A percentile compares a stretch with the other conserved stretches of the same genome.
These are phyloP conservation scores for Komagataella phaffii DNA, from an alignment of 805 yeast species.

Conservation along the genomic window DNA sequence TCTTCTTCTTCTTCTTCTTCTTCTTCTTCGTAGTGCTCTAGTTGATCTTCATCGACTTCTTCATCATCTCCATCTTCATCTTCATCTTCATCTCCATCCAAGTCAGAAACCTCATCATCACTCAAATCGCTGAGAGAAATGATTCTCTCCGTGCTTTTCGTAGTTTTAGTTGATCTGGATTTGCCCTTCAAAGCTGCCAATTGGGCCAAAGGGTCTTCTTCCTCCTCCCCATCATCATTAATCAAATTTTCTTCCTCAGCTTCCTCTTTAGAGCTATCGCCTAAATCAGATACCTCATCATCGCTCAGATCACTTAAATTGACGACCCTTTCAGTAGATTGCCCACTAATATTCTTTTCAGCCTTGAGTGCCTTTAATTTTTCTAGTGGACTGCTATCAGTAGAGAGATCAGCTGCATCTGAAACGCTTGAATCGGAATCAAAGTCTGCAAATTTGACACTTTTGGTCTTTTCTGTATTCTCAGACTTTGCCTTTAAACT, in stretches of 20 bases:
- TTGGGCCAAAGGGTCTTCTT: constrained; percentile 29
- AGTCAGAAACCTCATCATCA: constrained; percentile 5
- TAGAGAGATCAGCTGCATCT: constrained; percentile 4
- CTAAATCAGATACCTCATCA: constrained; percentile 10
- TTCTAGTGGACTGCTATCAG: constrained; percentile 11
- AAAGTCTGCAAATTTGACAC: constrained; percentile 5
- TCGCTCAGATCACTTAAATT: constrained; percentile 11
- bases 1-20: constrained; percentile 5
- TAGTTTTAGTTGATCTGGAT: constrained; percentile 1
- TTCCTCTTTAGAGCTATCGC: constrained; percentile 12
- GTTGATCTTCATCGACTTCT: constrained; percentile 12
- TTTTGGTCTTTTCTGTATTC: constrained; percentile 6
- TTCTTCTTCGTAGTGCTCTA: constrained; percentile 9
- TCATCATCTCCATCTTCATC: constrained; percentile 5
- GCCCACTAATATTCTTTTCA: constrained; percentile 6
- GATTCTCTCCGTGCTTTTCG: not conserved
- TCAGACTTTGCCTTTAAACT: not conserved
- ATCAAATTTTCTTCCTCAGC: constrained; percentile 11
- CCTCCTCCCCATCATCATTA: constrained; percentile 18
- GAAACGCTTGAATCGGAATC: constrained; percentile 3
- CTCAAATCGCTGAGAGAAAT: constrained; percentile 8
- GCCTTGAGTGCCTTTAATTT: constrained; percentile 13
- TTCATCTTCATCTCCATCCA: constrained; percentile 4
- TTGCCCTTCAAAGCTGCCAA: constrained; percentile 25
- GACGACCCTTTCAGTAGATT: constrained; percentile 14